Evolutionary conservation across 768 basidiomycete genomes (phyloP).

Genomic region (Tricholoma hemisulphureum): DNA sequence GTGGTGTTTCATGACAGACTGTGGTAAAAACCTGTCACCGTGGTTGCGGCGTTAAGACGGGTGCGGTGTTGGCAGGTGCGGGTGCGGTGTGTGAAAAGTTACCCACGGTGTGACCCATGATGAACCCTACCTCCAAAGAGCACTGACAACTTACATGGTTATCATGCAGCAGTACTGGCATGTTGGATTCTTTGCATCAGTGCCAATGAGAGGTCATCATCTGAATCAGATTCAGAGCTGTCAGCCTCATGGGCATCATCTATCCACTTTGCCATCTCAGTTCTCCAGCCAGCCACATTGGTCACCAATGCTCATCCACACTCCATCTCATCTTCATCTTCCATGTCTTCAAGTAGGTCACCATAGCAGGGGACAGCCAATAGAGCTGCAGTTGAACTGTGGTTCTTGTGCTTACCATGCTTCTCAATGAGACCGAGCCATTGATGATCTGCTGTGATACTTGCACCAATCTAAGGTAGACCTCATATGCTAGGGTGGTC

Average conservation of each 20-base stretch:
- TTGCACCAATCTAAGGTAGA: not conserved
- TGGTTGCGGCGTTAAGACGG: too few relatives aligned
- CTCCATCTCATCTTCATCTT: constrained; percentile 1
- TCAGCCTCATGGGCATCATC: not conserved
- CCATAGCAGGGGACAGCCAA: not conserved
- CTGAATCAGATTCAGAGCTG: not conserved
- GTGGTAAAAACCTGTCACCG: too few relatives aligned
- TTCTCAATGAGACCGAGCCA: not conserved
- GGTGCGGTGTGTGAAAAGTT: too few relatives aligned
- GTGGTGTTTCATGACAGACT: too few relatives aligned
- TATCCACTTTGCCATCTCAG: constrained; percentile 2
- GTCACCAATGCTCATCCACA: not conserved
- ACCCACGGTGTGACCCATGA: too few relatives aligned
- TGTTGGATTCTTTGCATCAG: not conserved
- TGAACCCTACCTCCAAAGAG: not conserved
- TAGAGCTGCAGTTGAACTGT: not conserved
- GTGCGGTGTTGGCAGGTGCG: too few relatives aligned
- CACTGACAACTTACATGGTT: not conserved
- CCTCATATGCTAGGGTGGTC: too few relatives aligned
- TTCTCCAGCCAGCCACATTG: not conserved
- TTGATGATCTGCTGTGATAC: not conserved
- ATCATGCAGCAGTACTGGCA: not conserved
- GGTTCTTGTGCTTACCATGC: not conserved
- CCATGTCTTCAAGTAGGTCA: not conserved
- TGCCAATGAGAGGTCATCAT: not conserved